Base-by-base conservation (phyloP, 2,329 filamentous ascomycete genomes). In the Cadophora luteo-olivacea region DNA sequence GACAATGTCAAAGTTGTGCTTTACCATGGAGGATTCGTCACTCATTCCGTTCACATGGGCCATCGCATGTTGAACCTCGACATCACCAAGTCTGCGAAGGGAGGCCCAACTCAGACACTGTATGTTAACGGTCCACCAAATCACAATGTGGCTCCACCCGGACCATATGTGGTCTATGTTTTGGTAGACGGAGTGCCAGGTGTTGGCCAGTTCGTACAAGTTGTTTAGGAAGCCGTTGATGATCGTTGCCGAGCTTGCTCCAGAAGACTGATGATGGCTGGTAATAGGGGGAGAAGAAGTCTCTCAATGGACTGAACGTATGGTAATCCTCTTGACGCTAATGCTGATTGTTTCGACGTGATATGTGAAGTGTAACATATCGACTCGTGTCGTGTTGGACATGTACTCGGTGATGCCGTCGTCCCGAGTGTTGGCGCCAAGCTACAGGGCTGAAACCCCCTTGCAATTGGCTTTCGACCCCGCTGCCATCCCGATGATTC, bases 11-110 rank as follows among this genome's bases (percentile, higher is more conserved):
- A 85, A 74, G 80, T 88, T 22, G 79, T 80, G 3, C 80, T 89
- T 24, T 87, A 88, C 76, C 83, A 88, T 72, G 85, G 85, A 41
- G 87, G 87, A 6, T 89, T 87, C 72, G 84, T 88, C 52, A 89
- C 87, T 45, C 87, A 89, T 76, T 84, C 82, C 1, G 74, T 89
- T 24, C 87, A 89, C 75, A 89, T 89, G 87, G 85, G 86, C 54
- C 86, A 88, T 71, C 83, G 86, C 12, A 85, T 88, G 83, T 67
- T 85, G 51, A 82, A 83, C 72, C 79, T 89, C 51, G 86, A 88
- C 70, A 79, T 75, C 55, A 78, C 77, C 24, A 84, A 83, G 49
- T 88, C 83, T 76, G 74, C 73, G n/a, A 74, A 80, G 1, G 82
- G 81, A 12, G 71, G 74, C 51, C 79, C 77, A 25, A 68, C 70